Base-by-base conservation (phyloP, 768 basidiomycete genomes). In the Hydnomerulius pinastri region DNA sequence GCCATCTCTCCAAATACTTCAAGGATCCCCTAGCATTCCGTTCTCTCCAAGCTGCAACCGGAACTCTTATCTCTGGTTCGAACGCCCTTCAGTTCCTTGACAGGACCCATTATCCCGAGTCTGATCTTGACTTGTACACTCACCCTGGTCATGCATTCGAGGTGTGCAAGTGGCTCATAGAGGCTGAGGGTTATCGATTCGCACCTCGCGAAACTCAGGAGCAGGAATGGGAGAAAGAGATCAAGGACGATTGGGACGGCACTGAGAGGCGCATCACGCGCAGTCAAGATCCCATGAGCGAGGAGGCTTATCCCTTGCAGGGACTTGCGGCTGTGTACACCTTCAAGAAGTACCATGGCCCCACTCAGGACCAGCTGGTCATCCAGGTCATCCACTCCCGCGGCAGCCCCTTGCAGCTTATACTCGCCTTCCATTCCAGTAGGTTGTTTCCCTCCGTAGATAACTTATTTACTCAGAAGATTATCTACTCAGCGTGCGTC, bases 51-150 rank as follows among this genome's bases (percentile, higher is more conserved):
- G 71, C 68, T 0, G 56, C 48, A 13, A 79, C 77, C 0, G 73
- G 70, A 32, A 71, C 73, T 0, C 55, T 83, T 20, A 74, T 83
- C 17, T 82, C 81, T 3, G 81, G 81, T 9, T 81, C 81, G 0
- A 68, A 65, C 23, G 80, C 79, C 0, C 70, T 82, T 2, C 81
- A 83, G 43, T 79, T 81, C 54, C 68, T 83, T 35, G 74, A 77
- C 42, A 59, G 78, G 15, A 55, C 66, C 0, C 63, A 64, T 30
- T 81, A 79, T 51, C 64, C 70, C 3, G 69, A 69, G 4, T 71
- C 80, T 0, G 81, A 83, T 53, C 71, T 83, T 7, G 82, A 83
- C 46, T 32, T 83, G 4, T 82, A 82, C 57, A 64, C 71, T 13
- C 64, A 73, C 6, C 66, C 70, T 2, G 58, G 62, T 0, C 57